Conservation (phyloP, 164 flowering plant genomes). For the Euptelea pleiosperma region DNA sequence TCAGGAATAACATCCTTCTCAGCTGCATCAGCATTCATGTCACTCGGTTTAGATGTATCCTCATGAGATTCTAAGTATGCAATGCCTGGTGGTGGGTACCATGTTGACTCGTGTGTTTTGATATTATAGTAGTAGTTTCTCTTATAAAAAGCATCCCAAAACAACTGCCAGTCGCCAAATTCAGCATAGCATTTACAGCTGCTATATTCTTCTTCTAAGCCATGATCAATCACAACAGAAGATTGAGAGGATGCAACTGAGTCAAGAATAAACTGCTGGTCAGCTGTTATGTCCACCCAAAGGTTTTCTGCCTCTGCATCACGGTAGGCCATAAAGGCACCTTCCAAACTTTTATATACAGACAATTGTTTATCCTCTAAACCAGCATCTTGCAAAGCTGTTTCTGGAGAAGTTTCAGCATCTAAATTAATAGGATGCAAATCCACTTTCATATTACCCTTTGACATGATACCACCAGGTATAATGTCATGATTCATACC, state of each 20-base stretch:
- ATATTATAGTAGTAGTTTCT: conserved; percentile 68
- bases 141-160: conserved; percentile 65
- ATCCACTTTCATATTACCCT: conserved; percentile 13
- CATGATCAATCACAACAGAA: conserved; percentile 14
- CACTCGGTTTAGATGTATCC: conserved; percentile 14
- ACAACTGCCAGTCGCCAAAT: conserved; percentile 55
- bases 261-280: conserved; percentile 19
- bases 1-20: conserved; percentile 20
- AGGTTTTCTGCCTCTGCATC: conserved; percentile 19
- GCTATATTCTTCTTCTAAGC: conserved; percentile 15
- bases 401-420: conserved; percentile 21
- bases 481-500: conserved; percentile 8
- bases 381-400: conserved; percentile 20
- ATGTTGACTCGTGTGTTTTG: conserved; percentile 63
- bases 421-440: conserved; percentile 10
- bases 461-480: conserved; percentile 3
- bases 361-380: conserved; percentile 10
- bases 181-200: conserved; percentile 13
- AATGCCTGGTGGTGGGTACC: conserved; percentile 77
- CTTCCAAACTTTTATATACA: conserved; percentile 19
- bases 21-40: conserved; percentile 16
- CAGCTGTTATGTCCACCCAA: conserved; percentile 12
- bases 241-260: conserved; percentile 12
- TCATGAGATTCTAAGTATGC: conserved; percentile 31
- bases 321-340: conserved; percentile 13